Evolutionary conservation across 148 eudicot species (phyloP).

Genomic region (Drosera capensis): DNA sequence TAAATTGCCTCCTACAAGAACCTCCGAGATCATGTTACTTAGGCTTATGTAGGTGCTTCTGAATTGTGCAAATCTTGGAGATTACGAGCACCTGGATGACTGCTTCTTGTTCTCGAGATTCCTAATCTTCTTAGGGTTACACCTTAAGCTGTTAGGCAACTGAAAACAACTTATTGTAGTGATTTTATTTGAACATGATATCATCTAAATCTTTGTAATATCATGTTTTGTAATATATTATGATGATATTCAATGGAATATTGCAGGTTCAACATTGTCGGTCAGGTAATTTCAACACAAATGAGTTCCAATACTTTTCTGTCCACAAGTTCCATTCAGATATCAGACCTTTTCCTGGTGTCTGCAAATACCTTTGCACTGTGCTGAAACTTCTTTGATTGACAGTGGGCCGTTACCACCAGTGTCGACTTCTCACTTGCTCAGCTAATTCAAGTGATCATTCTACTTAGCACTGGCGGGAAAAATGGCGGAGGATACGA

Average conservation of each 20-base stretch:
- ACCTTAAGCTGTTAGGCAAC: too few species aligned
- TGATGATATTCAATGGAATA: not conserved
- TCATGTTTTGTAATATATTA: not conserved
- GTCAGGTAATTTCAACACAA: conserved; percentile 53
- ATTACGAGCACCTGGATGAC: too few species aligned
- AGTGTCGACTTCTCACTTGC: conserved; percentile 89
- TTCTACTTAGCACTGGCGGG: conserved; percentile 90
- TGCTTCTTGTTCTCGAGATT: too few species aligned
- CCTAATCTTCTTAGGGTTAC: too few species aligned
- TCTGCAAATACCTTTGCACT: not conserved
- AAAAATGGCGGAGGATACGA: conserved; percentile 85
- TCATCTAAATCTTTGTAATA: too few species aligned
- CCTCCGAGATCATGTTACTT: too few species aligned
- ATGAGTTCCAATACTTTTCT: conserved; percentile 6
- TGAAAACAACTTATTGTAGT: too few species aligned
- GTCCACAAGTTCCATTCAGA: not conserved
- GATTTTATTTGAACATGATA: too few species aligned
- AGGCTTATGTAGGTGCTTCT: too few species aligned
- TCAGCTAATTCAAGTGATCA: conserved; percentile 72
- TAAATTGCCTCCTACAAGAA: too few species aligned
- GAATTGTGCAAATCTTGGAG: too few species aligned
- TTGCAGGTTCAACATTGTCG: conserved; percentile 96
- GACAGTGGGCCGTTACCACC: conserved; percentile 98
- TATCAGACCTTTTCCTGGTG: conserved; percentile 1
- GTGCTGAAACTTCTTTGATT: conserved; percentile 6